Base-by-base conservation (phyloP, 2,329 filamentous ascomycete species). In the Diaporthe sp. region DNA sequence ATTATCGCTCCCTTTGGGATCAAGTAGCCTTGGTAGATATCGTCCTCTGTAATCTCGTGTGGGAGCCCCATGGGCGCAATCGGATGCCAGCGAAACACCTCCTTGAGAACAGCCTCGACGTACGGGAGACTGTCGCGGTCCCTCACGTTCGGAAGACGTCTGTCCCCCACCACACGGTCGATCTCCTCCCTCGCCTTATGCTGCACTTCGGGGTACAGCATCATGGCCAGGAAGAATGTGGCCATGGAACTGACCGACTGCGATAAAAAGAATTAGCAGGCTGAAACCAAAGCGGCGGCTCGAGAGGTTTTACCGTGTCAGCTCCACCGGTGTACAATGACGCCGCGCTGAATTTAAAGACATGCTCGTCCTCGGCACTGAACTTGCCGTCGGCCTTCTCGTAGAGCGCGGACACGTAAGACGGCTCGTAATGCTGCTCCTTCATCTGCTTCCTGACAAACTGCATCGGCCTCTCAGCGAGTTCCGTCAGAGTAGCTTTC, bases 161-260 rank as follows among this genome's bases (percentile, higher is more conserved):
- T 78, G 0, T 78, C 60, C 0, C 86, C 81, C 0, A 82, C 57
- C 6, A 78, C 70, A 34, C 73, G 55, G 60, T 80, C 49, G 78
- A 77, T 13, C 74, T 80, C 58, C 71, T 79, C 4, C 39, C 67
- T 62, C 34, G 74, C 74, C 19, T 78, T 83, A 3, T 78, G 79
- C 49, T 89, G 87, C 0, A 86, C 82, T 39, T 88, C 85, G 0
- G 88, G 88, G 68, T 84, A 83, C 4, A 87, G 58, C 3, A 81
- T 82, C 85, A 90, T 88, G 15, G 85, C 85, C 3, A 90, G 80
- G 78, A 87, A 88, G 80, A 89, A 90, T 0, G 49, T 60, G 15
- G 80, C 78, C 4, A 88, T 76, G 0, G 85, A 81, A 1, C 82
- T 86, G 0, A 82, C 80, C 0, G 80, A 81, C 2, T 74, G 55